phyloP scores from a whole-genome alignment of 2,329 filamentous ascomycete species.

The Canariomyces notabilis region DNA sequence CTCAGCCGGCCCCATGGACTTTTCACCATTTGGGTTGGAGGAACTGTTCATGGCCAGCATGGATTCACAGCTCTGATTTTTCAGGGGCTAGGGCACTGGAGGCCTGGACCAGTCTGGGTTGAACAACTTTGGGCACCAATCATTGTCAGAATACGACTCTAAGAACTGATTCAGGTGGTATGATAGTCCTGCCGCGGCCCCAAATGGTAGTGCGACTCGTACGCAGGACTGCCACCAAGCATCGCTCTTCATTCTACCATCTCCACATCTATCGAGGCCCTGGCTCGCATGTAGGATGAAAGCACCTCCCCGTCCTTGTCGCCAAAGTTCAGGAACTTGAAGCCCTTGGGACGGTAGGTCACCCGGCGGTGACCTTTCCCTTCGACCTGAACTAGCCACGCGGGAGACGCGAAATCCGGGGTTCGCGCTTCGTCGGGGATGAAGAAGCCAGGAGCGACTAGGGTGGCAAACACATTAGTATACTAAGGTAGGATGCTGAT shows the following conservation, averaged over 20 bases:
- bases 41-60: slow-evolving; percentile 13
- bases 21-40: slow-evolving; percentile 17
- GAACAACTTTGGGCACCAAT: no score
- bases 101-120: no score
- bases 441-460: slow-evolving; percentile 1
- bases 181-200: no score
- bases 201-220: no score
- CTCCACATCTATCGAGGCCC: no score
- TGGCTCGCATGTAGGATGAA: no score
- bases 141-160: no score
- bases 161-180: no score
- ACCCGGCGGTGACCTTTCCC: slow-evolving; percentile 2
- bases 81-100: no score
- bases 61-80: slow-evolving; percentile 3
- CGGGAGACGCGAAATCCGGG: neutral
- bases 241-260: no score
- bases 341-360: slow-evolving; percentile 12
- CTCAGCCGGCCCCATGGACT: slow-evolving; percentile 10
- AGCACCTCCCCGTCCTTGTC: slow-evolving; percentile 2
- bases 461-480: neutral
- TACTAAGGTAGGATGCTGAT: no score
- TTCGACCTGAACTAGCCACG: slow-evolving; percentile 16
- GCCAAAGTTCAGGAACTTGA: slow-evolving; percentile 10
- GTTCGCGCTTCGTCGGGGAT: neutral
- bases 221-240: no score